Base-by-base conservation (phyloP, 129 eudicot species). In the Ambrosia artemisiifolia region DNA sequence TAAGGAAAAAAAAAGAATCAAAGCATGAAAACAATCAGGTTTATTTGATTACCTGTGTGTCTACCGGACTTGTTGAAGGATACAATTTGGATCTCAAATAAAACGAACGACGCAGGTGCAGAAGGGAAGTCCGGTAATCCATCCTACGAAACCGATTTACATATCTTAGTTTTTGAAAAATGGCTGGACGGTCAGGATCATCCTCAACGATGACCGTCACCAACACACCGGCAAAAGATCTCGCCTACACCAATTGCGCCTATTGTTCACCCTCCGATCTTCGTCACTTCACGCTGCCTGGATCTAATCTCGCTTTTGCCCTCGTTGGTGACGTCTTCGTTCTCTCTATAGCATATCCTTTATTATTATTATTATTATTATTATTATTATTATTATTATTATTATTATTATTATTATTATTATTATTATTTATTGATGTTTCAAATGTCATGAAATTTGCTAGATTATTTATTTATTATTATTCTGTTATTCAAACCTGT, bases 281-380 rank as follows among this genome's bases (percentile, higher is more conserved):
- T 69, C 85, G 88, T 1, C 74, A 78, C 46, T 89, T 88, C 57
- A 11, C 78, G 40, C 74, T 79, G 3, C 82, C 95, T 34, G 95
- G 96, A 87, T 93, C 95, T 30, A 78, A 70, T 47, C 75, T 72
- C 73, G 86, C 76, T 11, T 80, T 71, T 67, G 98, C 95, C 5
- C 76, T 80, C 34, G 72, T 87, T 48, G 88, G 82, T 59, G 96
- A 87, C 50, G 81, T 66, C 6, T 85, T 88, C 68, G 96, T 93
- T 50, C 95, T 93, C 16, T 81, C 90, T 12, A 3, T 93, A 6
- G 74, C 77, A 92, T 92, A 92, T 92, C 97, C 97, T 86, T 38
- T 24, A 5, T 38, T 38, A 38, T 38, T 8, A 8, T 4, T 38
- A 24, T 38, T 38, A 38, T 8, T 6, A 8, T 1, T 6, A 8